These are phyloP conservation scores for Dimocarpus longan DNA, from an alignment of 345 rosid genomes.

Conservation along the genomic window DNA sequence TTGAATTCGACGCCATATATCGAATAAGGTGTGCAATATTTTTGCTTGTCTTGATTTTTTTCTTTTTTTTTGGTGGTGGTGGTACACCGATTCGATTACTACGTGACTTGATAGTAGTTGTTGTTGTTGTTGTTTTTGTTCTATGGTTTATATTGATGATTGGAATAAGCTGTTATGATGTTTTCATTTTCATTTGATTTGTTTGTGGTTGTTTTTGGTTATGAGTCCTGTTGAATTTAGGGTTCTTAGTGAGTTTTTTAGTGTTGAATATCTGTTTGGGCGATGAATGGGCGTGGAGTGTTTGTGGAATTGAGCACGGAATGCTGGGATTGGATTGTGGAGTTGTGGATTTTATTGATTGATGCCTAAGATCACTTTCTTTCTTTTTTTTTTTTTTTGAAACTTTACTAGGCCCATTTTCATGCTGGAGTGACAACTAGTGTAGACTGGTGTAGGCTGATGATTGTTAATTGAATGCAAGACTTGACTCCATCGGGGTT, in stretches of 20 bases:
- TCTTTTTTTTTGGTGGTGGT: background rate
- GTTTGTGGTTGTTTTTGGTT: background rate
- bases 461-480: background rate
- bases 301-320: background rate
- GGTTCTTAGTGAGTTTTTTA: background rate
- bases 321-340: background rate
- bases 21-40: conserved; percentile 5
- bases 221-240: background rate
- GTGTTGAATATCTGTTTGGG: background rate
- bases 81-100: background rate
- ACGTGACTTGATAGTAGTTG: background rate
- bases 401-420: background rate
- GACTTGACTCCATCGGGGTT: background rate
- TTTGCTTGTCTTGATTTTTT: background rate
- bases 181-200: background rate
- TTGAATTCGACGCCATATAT: background rate
- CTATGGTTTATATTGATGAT: background rate
- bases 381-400: background rate
- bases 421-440: background rate
- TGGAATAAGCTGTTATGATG: background rate
- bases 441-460: background rate
- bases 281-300: too few relatives aligned
- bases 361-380: background rate
- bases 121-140: background rate
- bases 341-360: background rate